Percentiles rank a stretch among this genome's conserved stretches.
Conservation (phyloP, 2,329 filamentous ascomycete genomes). For the Xylariaceae sp. region DNA sequence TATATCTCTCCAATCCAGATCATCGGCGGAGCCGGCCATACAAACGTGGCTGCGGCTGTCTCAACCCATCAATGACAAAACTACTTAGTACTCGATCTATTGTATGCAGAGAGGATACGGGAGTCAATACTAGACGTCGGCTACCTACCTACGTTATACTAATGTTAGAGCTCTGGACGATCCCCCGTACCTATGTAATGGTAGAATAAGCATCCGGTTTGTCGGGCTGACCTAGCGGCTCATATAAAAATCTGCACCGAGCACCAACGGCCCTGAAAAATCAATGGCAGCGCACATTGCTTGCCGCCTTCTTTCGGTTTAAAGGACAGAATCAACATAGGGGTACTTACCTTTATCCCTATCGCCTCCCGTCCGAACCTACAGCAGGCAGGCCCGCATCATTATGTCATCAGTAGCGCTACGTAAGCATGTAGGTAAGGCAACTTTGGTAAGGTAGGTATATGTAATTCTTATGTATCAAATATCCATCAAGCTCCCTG, state of each 20-base stretch:
- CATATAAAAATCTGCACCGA: no score
- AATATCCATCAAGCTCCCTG: not conserved
- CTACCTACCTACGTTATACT: no score
- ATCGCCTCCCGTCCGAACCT: not conserved
- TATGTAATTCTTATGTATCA: no score
- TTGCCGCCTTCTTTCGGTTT: no score
- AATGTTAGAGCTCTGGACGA: no score
- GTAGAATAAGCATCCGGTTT: no score
- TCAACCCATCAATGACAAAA: not conserved
- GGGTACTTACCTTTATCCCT: not conserved
- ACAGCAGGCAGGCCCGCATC: not conserved
- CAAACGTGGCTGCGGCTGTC: not conserved
- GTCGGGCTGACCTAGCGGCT: no score
- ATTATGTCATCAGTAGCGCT: not conserved
- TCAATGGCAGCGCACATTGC: no score
- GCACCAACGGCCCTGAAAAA: no score
- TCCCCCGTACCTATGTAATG: no score
- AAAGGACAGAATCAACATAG: not conserved
- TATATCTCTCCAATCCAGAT: no score
- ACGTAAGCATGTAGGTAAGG: not conserved
- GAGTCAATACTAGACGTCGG: not conserved
- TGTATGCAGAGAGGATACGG: not conserved
- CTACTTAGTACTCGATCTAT: not conserved
- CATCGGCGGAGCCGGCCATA: not conserved
- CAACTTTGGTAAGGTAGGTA: no score